phyloP scores from a whole-genome alignment of 768 basidiomycete genomes.

The Chalciporus chontae region DNA sequence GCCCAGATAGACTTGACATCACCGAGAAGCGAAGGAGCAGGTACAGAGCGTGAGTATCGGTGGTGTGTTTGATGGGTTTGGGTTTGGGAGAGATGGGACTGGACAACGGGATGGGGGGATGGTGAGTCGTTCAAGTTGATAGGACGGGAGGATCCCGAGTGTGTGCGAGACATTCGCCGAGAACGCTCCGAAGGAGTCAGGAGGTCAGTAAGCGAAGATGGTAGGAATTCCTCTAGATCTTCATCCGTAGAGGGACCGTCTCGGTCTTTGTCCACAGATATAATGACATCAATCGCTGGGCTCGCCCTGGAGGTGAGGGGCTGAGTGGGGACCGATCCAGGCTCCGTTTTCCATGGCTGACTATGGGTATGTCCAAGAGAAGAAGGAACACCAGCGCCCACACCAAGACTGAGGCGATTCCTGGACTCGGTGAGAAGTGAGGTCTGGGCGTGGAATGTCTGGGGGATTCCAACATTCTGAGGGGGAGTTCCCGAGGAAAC shows the following conservation, averaged over 20 bases:
- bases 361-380: conserved; percentile 47
- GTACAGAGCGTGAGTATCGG: conserved; percentile 80
- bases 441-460: conserved; percentile 78
- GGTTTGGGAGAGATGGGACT: conserved; percentile 13
- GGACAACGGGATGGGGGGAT: conserved; percentile 12
- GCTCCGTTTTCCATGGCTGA: conserved; percentile 28
- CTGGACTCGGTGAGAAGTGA: conserved; percentile 37
- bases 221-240: conserved; percentile 86
- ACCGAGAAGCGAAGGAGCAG: conserved; percentile 70
- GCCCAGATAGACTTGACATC: conserved; percentile 83
- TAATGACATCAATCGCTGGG: conserved; percentile 14
- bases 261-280: conserved; percentile 39
- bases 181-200: conserved; percentile 86
- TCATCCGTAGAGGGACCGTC: conserved; percentile 48
- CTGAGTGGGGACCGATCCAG: conserved; percentile 22
- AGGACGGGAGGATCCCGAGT: conserved; percentile 38
- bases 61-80: conserved; percentile 39
- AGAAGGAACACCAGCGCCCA: conserved; percentile 49
- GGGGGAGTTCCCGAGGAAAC: conserved; percentile 32
- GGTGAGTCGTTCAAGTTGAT: conserved; percentile 19
- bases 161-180: conserved; percentile 77
- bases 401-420: conserved; percentile 29
- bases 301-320: conserved; percentile 2
- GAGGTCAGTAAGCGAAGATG: conserved; percentile 83
- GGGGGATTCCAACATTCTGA: conserved; percentile 46